Percentiles rank a stretch among this genome's conserved stretches.
Evolutionary conservation across 2,329 filamentous ascomycete genomes (phyloP).

Genomic region (Talaromyces islandicus): DNA sequence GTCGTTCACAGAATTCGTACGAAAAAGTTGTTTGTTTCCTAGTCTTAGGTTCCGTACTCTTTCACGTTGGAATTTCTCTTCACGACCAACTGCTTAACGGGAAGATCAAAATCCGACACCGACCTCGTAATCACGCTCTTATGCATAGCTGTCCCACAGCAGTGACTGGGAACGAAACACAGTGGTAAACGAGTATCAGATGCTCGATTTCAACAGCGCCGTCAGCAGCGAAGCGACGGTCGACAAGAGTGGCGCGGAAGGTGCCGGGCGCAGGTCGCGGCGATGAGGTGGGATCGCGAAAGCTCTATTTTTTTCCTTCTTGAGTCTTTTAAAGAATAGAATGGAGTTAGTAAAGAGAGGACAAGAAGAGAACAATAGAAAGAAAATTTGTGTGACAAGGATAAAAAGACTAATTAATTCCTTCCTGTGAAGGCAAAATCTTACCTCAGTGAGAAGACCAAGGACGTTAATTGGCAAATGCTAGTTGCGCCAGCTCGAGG

Average conservation of each 20-base stretch:
- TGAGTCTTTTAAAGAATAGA: neutral
- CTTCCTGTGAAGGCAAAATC: neutral
- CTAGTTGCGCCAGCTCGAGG: neutral
- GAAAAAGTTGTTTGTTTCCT: neutral
- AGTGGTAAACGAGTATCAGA: neutral
- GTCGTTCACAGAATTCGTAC: neutral
- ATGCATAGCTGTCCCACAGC: conserved; percentile 10
- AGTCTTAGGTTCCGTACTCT: neutral
- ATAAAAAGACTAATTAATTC: neutral
- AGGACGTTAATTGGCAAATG: neutral
- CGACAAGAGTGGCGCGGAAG: neutral
- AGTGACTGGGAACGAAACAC: neutral
- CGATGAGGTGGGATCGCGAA: neutral
- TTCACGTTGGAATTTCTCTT: conserved; percentile 4
- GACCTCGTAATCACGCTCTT: conserved; percentile 6
- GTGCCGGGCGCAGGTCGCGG: neutral
- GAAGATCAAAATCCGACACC: conserved; percentile 6
- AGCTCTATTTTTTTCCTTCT: neutral
- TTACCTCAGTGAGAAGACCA: neutral
- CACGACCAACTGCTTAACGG: conserved; percentile 1
- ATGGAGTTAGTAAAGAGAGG: neutral
- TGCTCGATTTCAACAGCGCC: neutral
- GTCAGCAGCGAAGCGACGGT: neutral
- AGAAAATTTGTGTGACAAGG: neutral
- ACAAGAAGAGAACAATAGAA: neutral